Evolutionary conservation across 306 rosid genomes (phyloP), one percentile per base, ranked within the genome.

Genomic region (Ormosia semicastrata): DNA sequence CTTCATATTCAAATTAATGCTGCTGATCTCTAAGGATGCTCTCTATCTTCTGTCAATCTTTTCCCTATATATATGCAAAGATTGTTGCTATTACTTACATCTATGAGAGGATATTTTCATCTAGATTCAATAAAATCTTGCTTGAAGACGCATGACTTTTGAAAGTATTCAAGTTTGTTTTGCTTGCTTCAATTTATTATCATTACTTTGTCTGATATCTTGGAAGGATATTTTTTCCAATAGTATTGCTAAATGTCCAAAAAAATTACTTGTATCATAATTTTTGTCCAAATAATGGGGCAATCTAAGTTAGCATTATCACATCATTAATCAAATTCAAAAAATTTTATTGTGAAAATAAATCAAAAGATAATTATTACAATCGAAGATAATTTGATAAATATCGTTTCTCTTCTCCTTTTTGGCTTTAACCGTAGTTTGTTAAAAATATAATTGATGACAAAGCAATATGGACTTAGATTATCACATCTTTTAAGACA

Each of bases 41-140:
- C 94, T 83, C 94, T 90, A 74, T 89, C 97, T 92, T 92, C 94
- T 90, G 94, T 89, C 97, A 92, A 78, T 47, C 34, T 47, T 44
- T 59, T 54, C 33, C 29, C 46, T n/a, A n/a, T n/a, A 41, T 53
- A 1, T 67, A 53, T 66, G 70, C 52, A 5, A 14, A n/a, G 13
- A 37, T 34, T 79, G 53, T 33, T 73, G 66, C 34, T 43, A 32
- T 33, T 44, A 6, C 4, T 6, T 17, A 66, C 59, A 36, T 73
- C 66, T 68, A 54, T 46, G 32, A 18, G 34, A 67, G 11, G 73
- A 46, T 46, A 44, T n/a, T 73, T 77, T 76, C 40, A 17, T 36
- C 30, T 41, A 17, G 14, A 73, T 0, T 59, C 3, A 29, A 6
- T 67, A 4, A 32, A 56, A 15, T 64, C n/a, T n/a, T n/a, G n/a